Conservation (phyloP, 1,139 yeast species). For the Pichia sp. region DNA sequence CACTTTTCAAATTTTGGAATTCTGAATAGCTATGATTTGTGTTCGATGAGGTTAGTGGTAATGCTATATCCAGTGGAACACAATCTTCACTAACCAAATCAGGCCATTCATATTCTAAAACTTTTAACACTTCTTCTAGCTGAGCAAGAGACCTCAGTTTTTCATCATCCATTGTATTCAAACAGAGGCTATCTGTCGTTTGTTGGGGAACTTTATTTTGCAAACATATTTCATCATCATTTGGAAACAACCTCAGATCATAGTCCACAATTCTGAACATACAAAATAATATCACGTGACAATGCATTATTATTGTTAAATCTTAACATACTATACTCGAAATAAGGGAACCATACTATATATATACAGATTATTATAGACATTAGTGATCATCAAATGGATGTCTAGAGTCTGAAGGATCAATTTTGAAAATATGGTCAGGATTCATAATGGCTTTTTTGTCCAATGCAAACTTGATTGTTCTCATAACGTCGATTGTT, state of each 20-base stretch:
- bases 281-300: too few species aligned
- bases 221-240: not conserved
- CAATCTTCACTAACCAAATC: conserved; percentile 37
- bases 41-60: conserved; percentile 73
- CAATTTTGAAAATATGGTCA: conserved; percentile 53
- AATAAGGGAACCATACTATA: too few species aligned
- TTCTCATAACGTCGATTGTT: conserved; percentile 50
- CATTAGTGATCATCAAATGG: conserved; percentile 16
- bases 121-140: conserved; percentile 9
- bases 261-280: not conserved
- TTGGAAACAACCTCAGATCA: too few species aligned
- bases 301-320: too few species aligned
- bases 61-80: conserved; percentile 78
- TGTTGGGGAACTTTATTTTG: not conserved
- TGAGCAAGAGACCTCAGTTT: not conserved
- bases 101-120: conserved; percentile 25
- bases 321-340: too few species aligned
- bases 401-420: conserved; percentile 39
- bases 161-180: not conserved
- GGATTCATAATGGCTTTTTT: conserved; percentile 53
- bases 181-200: not conserved
- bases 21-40: conserved; percentile 59
- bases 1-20: conserved; percentile 44
- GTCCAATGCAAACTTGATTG: conserved; percentile 46
- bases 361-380: too few species aligned